phyloP scores from a whole-genome alignment of 2,329 filamentous ascomycete species.

The Rhexocercosporidium sp. region DNA sequence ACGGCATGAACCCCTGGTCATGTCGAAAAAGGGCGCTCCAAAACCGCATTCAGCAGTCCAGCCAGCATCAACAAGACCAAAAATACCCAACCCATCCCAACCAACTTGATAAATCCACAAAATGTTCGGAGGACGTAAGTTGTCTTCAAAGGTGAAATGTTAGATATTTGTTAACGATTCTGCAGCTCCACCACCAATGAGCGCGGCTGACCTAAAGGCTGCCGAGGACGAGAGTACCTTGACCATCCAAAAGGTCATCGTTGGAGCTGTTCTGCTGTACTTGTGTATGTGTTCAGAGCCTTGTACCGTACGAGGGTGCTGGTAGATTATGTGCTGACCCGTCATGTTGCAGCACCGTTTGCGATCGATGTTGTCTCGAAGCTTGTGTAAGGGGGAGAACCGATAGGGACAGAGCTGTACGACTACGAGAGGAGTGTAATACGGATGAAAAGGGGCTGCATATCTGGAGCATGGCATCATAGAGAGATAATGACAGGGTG shows the following conservation, averaged over 20 bases:
- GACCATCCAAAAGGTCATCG: slow-evolving; percentile 70
- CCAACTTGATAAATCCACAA: slow-evolving; percentile 35
- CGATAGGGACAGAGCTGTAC: neutral
- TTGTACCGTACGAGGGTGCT: neutral
- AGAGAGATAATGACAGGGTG: neutral
- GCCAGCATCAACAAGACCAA: slow-evolving; percentile 9
- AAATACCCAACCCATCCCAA: slow-evolving; percentile 1
- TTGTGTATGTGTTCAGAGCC: slow-evolving; percentile 64
- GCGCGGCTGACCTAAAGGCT: slow-evolving; percentile 71
- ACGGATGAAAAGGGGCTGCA: neutral
- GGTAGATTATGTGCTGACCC: slow-evolving; percentile 12
- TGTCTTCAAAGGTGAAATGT: slow-evolving; percentile 3
- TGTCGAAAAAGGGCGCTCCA: slow-evolving; percentile 12
- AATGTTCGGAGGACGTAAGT: slow-evolving; percentile 70
- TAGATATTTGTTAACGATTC: slow-evolving; percentile 16
- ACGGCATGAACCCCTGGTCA: slow-evolving; percentile 12
- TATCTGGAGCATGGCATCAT: slow-evolving; percentile 10
- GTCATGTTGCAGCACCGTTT: slow-evolving; percentile 54
- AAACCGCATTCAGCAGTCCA: neutral
- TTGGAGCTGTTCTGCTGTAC: slow-evolving; percentile 72
- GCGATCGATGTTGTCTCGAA: slow-evolving; percentile 58
- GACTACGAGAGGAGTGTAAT: slow-evolving; percentile 1
- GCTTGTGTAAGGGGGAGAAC: slow-evolving; percentile 47
- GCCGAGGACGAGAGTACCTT: slow-evolving; percentile 71
- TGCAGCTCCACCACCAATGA: slow-evolving; percentile 67